These are phyloP conservation scores for Populus simonii DNA, from an alignment of 345 rosid genomes.

Conservation along the genomic window DNA sequence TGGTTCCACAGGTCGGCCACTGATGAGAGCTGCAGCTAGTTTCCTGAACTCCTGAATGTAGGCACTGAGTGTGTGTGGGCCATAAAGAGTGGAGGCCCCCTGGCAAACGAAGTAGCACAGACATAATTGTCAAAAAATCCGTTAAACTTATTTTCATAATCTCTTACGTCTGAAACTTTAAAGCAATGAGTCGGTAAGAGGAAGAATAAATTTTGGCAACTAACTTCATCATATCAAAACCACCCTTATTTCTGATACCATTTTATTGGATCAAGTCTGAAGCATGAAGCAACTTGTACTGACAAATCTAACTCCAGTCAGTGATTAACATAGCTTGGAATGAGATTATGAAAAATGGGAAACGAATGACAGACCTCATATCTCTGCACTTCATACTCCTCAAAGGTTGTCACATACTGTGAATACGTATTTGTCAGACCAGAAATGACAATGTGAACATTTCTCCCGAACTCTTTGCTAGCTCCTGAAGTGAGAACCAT, in stretches of 20 bases:
- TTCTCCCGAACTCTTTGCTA: slow-evolving; percentile 34
- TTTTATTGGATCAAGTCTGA: background rate
- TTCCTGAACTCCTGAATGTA: slow-evolving; percentile 92
- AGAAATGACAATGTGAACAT: slow-evolving; percentile 74
- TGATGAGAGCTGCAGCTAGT: slow-evolving; percentile 59
- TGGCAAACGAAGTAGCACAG: slow-evolving; percentile 18
- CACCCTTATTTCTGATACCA: background rate
- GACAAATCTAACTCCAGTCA: background rate
- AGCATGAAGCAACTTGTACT: background rate
- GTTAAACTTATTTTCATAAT: background rate
- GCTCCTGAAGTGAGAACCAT: slow-evolving; percentile 49
- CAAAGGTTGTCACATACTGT: slow-evolving; percentile 88
- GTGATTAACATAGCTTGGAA: background rate
- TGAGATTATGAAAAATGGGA: background rate
- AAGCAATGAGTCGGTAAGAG: no score
- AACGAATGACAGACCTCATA: slow-evolving; percentile 56
- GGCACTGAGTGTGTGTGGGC: slow-evolving; percentile 84
- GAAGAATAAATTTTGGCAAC: background rate
- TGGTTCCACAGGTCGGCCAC: slow-evolving; percentile 45
- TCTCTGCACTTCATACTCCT: slow-evolving; percentile 90
- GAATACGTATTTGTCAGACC: slow-evolving; percentile 92
- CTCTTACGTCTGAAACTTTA: background rate
- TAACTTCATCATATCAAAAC: background rate
- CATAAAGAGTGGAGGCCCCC: slow-evolving; percentile 92
- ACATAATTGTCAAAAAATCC: background rate